Base-by-base conservation (phyloP, 2,329 filamentous ascomycete genomes). In the Fusarium chuoi region DNA sequence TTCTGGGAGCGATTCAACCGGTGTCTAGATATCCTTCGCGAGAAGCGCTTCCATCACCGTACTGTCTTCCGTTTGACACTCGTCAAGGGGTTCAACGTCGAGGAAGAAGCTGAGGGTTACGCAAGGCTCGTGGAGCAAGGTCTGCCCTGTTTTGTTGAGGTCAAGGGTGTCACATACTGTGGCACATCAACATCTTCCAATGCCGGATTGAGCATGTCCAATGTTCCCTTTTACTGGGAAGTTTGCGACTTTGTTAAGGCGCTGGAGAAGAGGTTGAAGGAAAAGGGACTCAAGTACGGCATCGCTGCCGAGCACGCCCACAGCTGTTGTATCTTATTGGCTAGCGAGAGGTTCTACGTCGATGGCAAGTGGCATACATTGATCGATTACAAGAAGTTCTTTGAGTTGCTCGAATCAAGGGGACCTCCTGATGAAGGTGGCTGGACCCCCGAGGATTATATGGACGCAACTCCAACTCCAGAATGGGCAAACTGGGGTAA, bases 101-200 rank as follows among this genome's bases (percentile, higher is more conserved):
- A 98, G 30, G 95, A 98, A 76, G 96, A 98, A 82, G 94, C 92
- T 11, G 89, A 92, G 74, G 96, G 96, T 9, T 98, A 99, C 79
- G 96, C 96, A 0, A 91, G 94, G 78, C 90, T 98, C 4, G 93
- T 98, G 24, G 93, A 95, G 79, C 91, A 91, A 74, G 95, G 93
- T 1, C 87, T 98, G 28, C 96, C 96, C 0, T 96, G 94, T 81
- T 98, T 98, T 80, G 91, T 98, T 55, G 96, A 98, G 85, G 89
- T 98, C 82, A 98, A 98, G 85, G 96, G 96, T 62, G 96, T 98
- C 42, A 98, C 96, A 1, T 98, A 96, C 85, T 98, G 96, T 83
- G 96, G 96, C 45, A 98, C 96, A 0, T 92, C 92, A 13, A 94
- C 94, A 2, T 93, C 93, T 14, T 92, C 93, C 8, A 92, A 92